A percentile compares a stretch with the other conserved stretches of the same genome.
These are phyloP conservation scores for Tricholoma terreum DNA, from an alignment of 768 basidiomycete species.

Conservation along the genomic window DNA sequence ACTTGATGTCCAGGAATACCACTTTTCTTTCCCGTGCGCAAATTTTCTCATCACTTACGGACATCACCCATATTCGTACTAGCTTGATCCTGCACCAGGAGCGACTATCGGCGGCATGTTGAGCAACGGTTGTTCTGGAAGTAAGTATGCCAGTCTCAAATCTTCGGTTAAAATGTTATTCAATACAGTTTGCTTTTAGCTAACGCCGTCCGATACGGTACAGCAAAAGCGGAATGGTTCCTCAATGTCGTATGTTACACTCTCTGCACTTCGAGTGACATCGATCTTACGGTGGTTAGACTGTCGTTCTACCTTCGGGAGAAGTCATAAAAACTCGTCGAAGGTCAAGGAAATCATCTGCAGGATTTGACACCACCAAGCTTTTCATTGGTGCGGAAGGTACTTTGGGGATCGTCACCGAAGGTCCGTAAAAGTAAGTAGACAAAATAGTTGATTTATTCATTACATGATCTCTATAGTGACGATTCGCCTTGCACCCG, in stretches of 20 bases:
- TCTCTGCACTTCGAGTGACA: neutral
- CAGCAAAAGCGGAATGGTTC: constrained; percentile 89
- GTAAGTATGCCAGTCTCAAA: constrained; percentile 30
- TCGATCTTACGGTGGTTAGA: constrained; percentile 38
- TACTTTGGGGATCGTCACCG: constrained; percentile 86
- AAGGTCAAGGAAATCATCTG: constrained; percentile 78
- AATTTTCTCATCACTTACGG: neutral
- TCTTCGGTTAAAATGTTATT: too few species aligned
- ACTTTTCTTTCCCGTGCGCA: constrained; percentile 73
- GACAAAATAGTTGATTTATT: neutral
- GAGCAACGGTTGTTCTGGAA: constrained; percentile 84
- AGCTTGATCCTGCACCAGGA: constrained; percentile 76
- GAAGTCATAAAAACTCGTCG: constrained; percentile 87
- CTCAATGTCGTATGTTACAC: constrained; percentile 48
- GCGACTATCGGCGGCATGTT: constrained; percentile 88
- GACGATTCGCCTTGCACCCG: constrained; percentile 77
- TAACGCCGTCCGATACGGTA: constrained; percentile 84
- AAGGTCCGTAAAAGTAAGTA: constrained; percentile 42
- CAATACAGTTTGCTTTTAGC: constrained; percentile 35
- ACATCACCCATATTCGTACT: neutral
- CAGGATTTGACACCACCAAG: constrained; percentile 84
- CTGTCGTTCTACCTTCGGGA: constrained; percentile 85
- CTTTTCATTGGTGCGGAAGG: constrained; percentile 81
- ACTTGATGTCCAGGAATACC: constrained; percentile 51
- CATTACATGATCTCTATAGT: constrained; percentile 35